These are phyloP conservation scores for Candida boidinii DNA, from an alignment of 805 yeast genomes.

Conservation along the genomic window DNA sequence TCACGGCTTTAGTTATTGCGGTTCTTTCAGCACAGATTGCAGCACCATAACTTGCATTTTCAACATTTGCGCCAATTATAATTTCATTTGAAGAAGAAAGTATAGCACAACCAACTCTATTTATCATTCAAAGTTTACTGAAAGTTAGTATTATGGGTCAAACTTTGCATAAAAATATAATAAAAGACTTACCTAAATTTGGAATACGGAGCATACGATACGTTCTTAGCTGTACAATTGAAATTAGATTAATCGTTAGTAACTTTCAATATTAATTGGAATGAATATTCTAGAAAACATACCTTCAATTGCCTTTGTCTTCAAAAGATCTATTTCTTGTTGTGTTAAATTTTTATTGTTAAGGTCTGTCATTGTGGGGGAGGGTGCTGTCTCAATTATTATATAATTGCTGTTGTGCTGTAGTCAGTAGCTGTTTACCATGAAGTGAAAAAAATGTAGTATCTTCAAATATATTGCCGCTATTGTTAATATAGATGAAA, in stretches of 20 bases:
- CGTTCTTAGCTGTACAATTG: constrained; percentile 12
- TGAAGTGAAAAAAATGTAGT: no score
- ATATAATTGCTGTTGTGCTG: no score
- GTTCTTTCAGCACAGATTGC: constrained; percentile 72
- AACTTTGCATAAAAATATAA: neutral
- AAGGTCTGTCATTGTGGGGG: no score
- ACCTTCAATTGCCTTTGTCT: neutral
- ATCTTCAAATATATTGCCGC: no score
- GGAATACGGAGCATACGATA: constrained; percentile 65
- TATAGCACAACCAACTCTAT: constrained; percentile 81
- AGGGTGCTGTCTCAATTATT: no score
- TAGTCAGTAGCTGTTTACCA: no score
- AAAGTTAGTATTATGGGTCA: constrained; percentile 6
- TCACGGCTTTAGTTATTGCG: constrained; percentile 50
- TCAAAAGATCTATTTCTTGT: neutral
- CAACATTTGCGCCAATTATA: constrained; percentile 78
- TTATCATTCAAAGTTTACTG: no score
- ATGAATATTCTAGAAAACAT: neutral
- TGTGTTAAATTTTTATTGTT: no score
- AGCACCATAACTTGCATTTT: constrained; percentile 84
- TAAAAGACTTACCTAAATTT: constrained; percentile 40
- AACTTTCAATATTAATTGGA: neutral
- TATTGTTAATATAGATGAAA: no score
- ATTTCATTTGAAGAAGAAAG: constrained; percentile 38
- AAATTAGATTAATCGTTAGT: neutral